These are phyloP conservation scores for Pythium sp. DNA, from an alignment of 352 stramenopile species.

Conservation along the genomic window DNA sequence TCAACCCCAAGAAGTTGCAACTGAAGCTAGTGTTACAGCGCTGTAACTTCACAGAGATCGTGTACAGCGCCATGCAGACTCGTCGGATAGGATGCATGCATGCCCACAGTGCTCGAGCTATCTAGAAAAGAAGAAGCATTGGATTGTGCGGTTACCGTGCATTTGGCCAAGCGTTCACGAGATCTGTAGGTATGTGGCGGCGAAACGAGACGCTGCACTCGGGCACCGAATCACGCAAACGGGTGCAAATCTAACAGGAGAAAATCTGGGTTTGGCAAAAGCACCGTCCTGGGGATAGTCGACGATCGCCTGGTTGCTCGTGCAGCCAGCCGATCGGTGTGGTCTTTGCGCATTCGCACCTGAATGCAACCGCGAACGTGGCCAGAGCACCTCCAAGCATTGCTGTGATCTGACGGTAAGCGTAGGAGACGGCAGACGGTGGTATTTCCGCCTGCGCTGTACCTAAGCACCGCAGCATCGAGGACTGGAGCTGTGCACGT, in stretches of 20 bases:
- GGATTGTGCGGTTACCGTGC: neutral
- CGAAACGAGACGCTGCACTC: neutral
- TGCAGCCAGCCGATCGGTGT: neutral
- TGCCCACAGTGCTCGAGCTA: neutral
- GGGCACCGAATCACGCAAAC: neutral
- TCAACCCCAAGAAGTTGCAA: too few species aligned
- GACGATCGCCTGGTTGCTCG: neutral
- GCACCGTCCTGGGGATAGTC: neutral
- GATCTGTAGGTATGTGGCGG: neutral
- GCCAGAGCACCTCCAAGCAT: neutral
- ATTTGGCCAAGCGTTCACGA: neutral
- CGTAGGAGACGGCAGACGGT: neutral
- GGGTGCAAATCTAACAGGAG: neutral
- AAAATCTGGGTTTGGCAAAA: neutral
- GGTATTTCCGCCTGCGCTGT: too few species aligned
- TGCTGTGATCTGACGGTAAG: neutral
- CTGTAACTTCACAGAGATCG: too few species aligned
- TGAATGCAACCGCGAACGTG: neutral
- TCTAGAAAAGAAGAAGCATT: neutral
- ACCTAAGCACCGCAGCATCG: neutral
- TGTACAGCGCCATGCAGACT: too few species aligned
- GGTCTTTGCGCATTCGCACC: neutral
- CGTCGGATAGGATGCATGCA: too few species aligned
- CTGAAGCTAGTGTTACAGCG: too few species aligned
- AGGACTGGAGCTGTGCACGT: neutral